These are phyloP conservation scores for Dictyostelium citrinum DNA, from an alignment of 78 protist species.

Conservation along the genomic window DNA sequence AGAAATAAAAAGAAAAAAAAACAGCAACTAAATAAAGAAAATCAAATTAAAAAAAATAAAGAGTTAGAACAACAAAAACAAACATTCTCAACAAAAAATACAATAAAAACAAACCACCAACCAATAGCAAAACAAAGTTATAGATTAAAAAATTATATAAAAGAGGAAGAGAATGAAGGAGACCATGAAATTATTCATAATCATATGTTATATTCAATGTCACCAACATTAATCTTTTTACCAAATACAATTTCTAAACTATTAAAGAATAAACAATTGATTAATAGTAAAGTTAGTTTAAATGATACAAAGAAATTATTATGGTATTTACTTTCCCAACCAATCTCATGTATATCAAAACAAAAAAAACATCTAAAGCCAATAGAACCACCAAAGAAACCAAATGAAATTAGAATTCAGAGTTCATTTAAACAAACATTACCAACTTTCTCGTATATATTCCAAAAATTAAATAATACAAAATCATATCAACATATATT, in stretches of 20 bases:
- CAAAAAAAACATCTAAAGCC: background rate
- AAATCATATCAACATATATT: background rate
- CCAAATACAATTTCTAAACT: background rate
- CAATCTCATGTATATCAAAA: background rate
- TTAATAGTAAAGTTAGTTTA: background rate
- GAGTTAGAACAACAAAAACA: background rate
- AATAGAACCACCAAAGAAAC: background rate
- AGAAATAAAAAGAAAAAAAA: background rate
- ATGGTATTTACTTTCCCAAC: conserved; percentile 2
- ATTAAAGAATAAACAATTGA: background rate
- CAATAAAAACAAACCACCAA: background rate
- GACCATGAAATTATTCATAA: background rate
- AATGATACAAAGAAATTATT: background rate
- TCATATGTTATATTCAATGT: background rate
- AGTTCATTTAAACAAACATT: background rate
- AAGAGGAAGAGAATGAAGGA: background rate
- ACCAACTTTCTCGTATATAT: background rate
- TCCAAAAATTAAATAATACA: background rate
- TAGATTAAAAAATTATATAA: background rate
- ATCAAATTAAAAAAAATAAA: background rate
- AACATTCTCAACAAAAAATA: background rate
- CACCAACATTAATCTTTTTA: background rate
- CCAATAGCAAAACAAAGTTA: background rate
- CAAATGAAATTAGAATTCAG: background rate
- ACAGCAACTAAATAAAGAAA: background rate